Percentiles rank a stretch among this genome's conserved stretches.
These are phyloP conservation scores for Rhodotorula paludigena DNA, from an alignment of 768 basidiomycete genomes.

Conservation along the genomic window DNA sequence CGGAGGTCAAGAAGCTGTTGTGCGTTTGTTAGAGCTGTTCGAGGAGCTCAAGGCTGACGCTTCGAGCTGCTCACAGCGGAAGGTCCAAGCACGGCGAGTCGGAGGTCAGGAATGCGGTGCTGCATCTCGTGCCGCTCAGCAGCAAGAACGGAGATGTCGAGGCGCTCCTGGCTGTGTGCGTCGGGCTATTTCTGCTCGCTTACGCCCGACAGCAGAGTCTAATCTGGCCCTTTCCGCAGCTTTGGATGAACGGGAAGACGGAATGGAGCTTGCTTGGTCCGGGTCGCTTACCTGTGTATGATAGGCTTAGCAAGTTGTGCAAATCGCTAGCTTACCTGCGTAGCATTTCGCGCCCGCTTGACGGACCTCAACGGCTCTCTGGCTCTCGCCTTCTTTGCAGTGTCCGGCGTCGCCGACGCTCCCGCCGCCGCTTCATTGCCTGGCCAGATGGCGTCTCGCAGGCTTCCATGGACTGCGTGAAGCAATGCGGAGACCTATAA, in stretches of 20 bases:
- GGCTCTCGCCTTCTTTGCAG: no score
- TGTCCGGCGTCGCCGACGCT: no score
- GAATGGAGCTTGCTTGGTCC: not conserved
- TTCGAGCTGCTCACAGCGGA: not conserved
- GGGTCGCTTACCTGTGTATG: not conserved
- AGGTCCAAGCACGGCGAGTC: not conserved
- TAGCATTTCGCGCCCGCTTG: no score
- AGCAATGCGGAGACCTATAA: no score
- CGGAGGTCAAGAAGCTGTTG: not conserved
- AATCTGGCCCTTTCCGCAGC: not conserved
- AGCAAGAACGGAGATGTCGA: not conserved
- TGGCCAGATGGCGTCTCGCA: no score
- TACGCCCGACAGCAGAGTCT: not conserved
- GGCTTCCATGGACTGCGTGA: no score
- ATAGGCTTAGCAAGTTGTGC: no score
- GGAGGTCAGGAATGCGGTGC: not conserved
- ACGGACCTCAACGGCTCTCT: no score
- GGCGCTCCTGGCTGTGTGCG: conserved; percentile 16
- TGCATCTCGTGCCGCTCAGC: conserved; percentile 12
- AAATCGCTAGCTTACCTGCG: no score
- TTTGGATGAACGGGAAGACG: not conserved
- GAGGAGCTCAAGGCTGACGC: not conserved
- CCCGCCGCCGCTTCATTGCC: no score
- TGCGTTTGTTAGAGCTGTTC: not conserved
- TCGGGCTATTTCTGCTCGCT: not conserved